Evolutionary conservation across 345 rosid genomes (phyloP).

Genomic region (Zanthoxylum bungeanum): DNA sequence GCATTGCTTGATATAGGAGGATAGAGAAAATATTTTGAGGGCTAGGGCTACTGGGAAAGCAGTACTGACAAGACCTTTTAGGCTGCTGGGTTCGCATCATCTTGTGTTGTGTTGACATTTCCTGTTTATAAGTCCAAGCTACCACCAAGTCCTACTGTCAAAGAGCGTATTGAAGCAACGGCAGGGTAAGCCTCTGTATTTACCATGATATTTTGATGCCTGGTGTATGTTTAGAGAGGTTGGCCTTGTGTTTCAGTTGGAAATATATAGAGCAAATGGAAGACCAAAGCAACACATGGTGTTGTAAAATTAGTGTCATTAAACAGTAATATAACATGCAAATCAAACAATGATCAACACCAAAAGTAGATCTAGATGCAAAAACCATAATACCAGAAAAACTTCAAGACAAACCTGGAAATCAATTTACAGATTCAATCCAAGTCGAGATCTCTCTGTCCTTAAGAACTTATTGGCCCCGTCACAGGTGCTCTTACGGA

Average conservation of each 20-base stretch:
- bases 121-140: slow-evolving; percentile 92
- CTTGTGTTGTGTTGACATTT: slow-evolving; percentile 91
- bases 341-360: too few species aligned
- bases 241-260: neutral
- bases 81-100: slow-evolving; percentile 86
- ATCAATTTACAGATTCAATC: too few species aligned
- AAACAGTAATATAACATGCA: too few species aligned
- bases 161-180: slow-evolving; percentile 76
- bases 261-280: neutral
- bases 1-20: slow-evolving; percentile 57
- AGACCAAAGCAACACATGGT: neutral
- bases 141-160: slow-evolving; percentile 53
- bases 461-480: too few species aligned
- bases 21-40: slow-evolving; percentile 80
- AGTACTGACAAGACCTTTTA: slow-evolving; percentile 88
- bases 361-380: too few species aligned
- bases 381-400: too few species aligned
- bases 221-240: neutral
- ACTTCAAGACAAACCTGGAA: too few species aligned
- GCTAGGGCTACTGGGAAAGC: slow-evolving; percentile 93
- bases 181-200: slow-evolving; percentile 61
- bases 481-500: too few species aligned
- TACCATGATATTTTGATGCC: slow-evolving; percentile 2
- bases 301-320: too few species aligned
- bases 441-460: too few species aligned